Conservation (phyloP, 1,284 basidiomycete species). For the Mycena citricolor region DNA sequence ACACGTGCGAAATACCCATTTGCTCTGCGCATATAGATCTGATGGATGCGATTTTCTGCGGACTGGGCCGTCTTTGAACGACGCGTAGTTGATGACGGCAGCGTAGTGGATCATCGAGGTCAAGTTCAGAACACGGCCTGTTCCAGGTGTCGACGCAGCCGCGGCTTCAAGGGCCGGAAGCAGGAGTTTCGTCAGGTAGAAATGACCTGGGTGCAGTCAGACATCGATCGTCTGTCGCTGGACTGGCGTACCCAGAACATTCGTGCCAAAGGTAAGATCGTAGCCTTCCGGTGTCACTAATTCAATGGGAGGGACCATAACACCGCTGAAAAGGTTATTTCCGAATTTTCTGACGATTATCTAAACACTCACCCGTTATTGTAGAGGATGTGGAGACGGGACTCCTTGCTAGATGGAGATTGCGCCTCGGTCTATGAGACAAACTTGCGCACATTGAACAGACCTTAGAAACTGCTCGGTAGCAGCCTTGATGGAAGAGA, state of each 20-base stretch:
- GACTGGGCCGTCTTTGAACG: conserved; percentile 23
- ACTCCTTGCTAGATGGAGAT: conserved; percentile 44
- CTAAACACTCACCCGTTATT: conserved; percentile 47
- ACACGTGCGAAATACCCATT: conserved; percentile 28
- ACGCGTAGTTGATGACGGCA: conserved; percentile 25
- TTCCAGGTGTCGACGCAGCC: conserved; percentile 21
- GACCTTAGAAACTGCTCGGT: conserved; percentile 52
- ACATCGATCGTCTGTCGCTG: conserved; percentile 1
- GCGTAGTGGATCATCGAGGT: conserved; percentile 18
- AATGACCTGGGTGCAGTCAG: conserved; percentile 20
- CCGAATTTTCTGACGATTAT: no score
- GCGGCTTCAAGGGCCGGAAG: conserved; percentile 13
- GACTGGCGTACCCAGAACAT: conserved; percentile 14
- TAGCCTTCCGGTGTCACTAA: conserved; percentile 43
- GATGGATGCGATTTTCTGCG: conserved; percentile 26
- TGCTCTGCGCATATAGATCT: conserved; percentile 40
- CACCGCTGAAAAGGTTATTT: conserved; percentile 46
- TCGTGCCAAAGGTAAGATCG: conserved; percentile 18
- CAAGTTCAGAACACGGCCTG: conserved; percentile 20
- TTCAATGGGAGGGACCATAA: conserved; percentile 53
- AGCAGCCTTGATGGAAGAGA: conserved; percentile 49
- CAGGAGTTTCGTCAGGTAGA: conserved; percentile 20
- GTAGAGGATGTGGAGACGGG: conserved; percentile 47
- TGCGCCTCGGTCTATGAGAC: conserved; percentile 11
- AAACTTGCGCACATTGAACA: neutral